A percentile compares a stretch with the other conserved stretches of the same genome.
These are phyloP conservation scores for Torulaspora quercuum DNA, from an alignment of 805 yeast genomes.

Conservation along the genomic window DNA sequence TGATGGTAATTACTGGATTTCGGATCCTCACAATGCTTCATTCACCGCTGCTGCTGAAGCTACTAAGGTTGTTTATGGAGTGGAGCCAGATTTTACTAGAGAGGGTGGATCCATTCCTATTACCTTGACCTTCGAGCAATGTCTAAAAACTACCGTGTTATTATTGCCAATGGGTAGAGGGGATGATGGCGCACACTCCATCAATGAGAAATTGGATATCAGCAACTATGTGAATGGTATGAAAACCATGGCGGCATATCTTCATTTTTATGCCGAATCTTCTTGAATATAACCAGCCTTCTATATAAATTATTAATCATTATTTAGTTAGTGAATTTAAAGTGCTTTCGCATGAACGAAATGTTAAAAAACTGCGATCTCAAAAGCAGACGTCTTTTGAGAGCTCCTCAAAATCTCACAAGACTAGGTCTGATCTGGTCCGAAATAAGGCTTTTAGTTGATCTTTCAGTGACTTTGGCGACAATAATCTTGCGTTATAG, in stretches of 20 bases:
- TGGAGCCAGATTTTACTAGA: slow-evolving; percentile 94
- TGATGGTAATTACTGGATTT: slow-evolving; percentile 95
- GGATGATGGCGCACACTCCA: slow-evolving; percentile 98
- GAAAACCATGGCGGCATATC: slow-evolving; percentile 88
- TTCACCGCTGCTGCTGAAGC: slow-evolving; percentile 95
- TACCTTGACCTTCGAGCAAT: slow-evolving; percentile 87
- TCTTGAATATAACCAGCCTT: too few species aligned
- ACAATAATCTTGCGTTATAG: too few species aligned
- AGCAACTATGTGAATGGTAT: slow-evolving; percentile 89
- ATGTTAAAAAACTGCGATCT: too few species aligned
- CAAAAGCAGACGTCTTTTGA: too few species aligned
- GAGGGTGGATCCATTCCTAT: slow-evolving; percentile 99
- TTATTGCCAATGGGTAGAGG: slow-evolving; percentile 98
- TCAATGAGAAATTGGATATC: slow-evolving; percentile 89
- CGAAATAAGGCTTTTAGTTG: too few species aligned
- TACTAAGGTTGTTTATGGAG: slow-evolving; percentile 89
- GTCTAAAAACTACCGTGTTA: slow-evolving; percentile 78
- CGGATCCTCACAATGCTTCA: slow-evolving; percentile 87
- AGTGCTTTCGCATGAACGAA: too few species aligned
- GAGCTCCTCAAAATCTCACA: too few species aligned
- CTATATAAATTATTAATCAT: too few species aligned
- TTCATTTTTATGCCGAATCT: slow-evolving; percentile 70
- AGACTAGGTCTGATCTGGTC: too few species aligned
- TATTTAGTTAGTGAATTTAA: too few species aligned
- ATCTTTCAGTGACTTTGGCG: too few species aligned